Conservation (phyloP, 1,284 basidiomycete genomes). For the Ceratobasidium sp. region DNA sequence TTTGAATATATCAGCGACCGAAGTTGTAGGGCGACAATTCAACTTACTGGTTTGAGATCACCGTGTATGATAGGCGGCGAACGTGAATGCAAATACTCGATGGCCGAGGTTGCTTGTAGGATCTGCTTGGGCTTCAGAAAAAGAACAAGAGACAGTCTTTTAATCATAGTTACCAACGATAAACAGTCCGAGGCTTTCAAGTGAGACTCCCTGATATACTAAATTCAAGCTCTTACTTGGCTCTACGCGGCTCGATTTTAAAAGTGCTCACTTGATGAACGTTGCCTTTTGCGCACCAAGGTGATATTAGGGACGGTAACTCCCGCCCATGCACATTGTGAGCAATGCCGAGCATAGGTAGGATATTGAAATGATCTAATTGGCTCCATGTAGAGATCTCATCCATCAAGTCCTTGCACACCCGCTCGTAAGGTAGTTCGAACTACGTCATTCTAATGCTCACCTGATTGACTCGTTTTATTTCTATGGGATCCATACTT, state of each 20-base stretch:
- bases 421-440: background rate
- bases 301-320: slow-evolving; percentile 21
- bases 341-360: slow-evolving; percentile 9
- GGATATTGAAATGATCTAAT: slow-evolving; percentile 21
- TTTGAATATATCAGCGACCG: too few relatives aligned
- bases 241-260: background rate
- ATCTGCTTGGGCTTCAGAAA: background rate
- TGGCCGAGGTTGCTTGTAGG: slow-evolving; percentile 15
- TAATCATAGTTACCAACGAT: slow-evolving; percentile 5
- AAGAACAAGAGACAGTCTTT: background rate
- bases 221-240: background rate
- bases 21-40: too few relatives aligned
- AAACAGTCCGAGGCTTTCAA: slow-evolving; percentile 5
- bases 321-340: background rate
- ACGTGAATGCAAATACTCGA: slow-evolving; percentile 15
- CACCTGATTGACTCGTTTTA: background rate
- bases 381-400: slow-evolving; percentile 25
- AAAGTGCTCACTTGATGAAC: background rate
- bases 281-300: slow-evolving; percentile 29
- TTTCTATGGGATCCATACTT: background rate
- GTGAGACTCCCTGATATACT: background rate
- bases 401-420: slow-evolving; percentile 6
- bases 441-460: background rate
- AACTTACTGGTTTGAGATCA: slow-evolving; percentile 32
- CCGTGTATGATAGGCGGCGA: slow-evolving; percentile 20